Evolutionary conservation across 345 rosid genomes (phyloP).

Genomic region (Pugionium dolabratum): DNA sequence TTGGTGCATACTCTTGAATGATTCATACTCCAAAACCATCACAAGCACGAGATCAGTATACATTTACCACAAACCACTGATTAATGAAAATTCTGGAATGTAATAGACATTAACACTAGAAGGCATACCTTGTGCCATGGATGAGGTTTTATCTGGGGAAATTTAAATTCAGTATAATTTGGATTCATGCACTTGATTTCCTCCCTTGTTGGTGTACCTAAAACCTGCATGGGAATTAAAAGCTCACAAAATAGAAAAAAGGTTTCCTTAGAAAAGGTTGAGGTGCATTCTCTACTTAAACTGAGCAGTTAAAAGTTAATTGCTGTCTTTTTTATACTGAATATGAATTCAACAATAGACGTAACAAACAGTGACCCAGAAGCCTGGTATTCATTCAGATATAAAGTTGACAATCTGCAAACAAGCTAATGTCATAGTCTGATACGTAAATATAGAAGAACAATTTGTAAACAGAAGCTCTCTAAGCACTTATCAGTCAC

Average conservation of each 20-base stretch:
- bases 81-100: constrained; percentile 7
- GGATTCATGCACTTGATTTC: constrained; percentile 99
- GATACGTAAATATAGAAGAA: constrained; percentile 15
- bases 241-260: background rate
- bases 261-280: constrained; percentile 9
- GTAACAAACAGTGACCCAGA: background rate
- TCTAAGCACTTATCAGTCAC: constrained; percentile 9
- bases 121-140: constrained; percentile 90
- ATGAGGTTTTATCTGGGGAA: constrained; percentile 94
- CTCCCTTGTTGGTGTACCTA: constrained; percentile 97
- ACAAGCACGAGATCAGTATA: constrained; percentile 4
- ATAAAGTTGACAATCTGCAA: constrained; percentile 18
- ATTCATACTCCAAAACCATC: constrained; percentile 20
- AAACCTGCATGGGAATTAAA: constrained; percentile 47
- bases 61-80: background rate
- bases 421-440: constrained; percentile 7
- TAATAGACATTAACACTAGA: constrained; percentile 11
- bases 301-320: constrained; percentile 17
- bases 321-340: constrained; percentile 9
- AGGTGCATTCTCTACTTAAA: constrained; percentile 25
- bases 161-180: constrained; percentile 87
- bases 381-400: constrained; percentile 14
- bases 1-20: background rate
- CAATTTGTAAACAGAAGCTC: constrained; percentile 11
- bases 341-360: constrained; percentile 13